Base-by-base conservation (phyloP, 352 stramenopile genomes). In the Pythium volutum region DNA sequence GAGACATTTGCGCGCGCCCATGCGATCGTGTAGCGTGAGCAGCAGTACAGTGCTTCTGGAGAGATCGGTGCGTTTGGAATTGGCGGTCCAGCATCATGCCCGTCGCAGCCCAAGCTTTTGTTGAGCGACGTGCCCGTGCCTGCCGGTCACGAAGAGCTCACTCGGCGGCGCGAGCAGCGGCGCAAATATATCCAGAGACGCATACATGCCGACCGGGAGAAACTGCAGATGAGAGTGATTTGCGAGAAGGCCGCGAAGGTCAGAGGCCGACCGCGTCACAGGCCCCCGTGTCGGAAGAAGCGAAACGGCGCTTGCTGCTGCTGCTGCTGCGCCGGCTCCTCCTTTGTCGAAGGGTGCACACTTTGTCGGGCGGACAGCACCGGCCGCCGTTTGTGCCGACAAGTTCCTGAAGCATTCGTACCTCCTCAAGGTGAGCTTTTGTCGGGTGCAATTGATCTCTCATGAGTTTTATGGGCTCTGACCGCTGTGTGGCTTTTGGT, bases 341-440 rank as follows among this genome's bases (percentile, higher is more conserved):
- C 31, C 20, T 1, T 39, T 12, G 45, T 56, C 27, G 47, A 59
- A n/a, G n/a, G n/a, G 43, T 90, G 81, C 41, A 67, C 84, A n/a
- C 55, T 88, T 34, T 90, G 81, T 45, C 67, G 69, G 20, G 68
- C 70, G 16, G 67, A 75, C 39, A 69, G 49, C 16, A 49, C 29
- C 6, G 55, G 27, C n/a, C 57, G 58, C 9, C 25, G 47, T 18
- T 56, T 59, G n/a, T 43, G 58, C 52, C 0, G 59, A 59, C 11
- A 65, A 68, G 46, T 76, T 87, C 33, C 59, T 79, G 18, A 83
- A 80, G 41, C 81, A 90, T 55, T 78, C 81, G 26, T 90, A 88
- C 29, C 75, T 90, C n/a, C 77, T 90, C 16, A 79, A 90, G 75
- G 80, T 88, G 45, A 62, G 49, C n/a, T 23, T 18, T 22, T 22